phyloP scores from a whole-genome alignment of 2,329 filamentous ascomycete species.

The Malbranchea zuffiana region DNA sequence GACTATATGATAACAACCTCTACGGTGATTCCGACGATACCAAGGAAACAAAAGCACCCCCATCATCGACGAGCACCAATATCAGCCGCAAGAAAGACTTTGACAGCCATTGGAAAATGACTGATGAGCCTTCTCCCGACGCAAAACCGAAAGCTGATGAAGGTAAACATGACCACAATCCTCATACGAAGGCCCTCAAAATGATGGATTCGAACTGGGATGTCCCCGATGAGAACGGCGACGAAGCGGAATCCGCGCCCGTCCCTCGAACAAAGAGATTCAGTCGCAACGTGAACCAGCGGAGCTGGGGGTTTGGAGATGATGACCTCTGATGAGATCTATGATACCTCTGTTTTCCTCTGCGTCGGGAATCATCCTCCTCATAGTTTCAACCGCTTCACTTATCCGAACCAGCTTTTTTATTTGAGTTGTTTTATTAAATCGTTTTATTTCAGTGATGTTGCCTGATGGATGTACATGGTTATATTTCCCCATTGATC shows the following conservation, averaged over 20 bases:
- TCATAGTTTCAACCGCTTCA: too few species aligned
- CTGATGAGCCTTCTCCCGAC: conserved; percentile 50
- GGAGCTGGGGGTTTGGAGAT: conserved; percentile 35
- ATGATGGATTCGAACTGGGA: conserved; percentile 57
- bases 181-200: conserved; percentile 58
- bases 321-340: too few species aligned
- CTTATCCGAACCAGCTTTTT: too few species aligned
- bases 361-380: too few species aligned
- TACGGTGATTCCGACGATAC: conserved; percentile 50
- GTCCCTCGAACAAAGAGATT: conserved; percentile 18
- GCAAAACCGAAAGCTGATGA: conserved; percentile 3
- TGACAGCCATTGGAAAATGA: conserved; percentile 64
- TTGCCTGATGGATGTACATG: too few species aligned
- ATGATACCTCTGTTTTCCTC: too few species aligned
- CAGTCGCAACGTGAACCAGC: conserved; percentile 24
- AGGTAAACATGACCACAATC: conserved; percentile 17
- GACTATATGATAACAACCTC: conserved; percentile 68
- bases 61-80: conserved; percentile 61
- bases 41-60: conserved; percentile 32
- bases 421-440: too few species aligned
- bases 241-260: conserved; percentile 22
- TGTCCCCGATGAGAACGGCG: conserved; percentile 29
- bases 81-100: conserved; percentile 67
- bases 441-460: too few species aligned
- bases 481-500: too few species aligned